Conservation (phyloP, 768 basidiomycete species). For the Lactifluus rugatus region DNA sequence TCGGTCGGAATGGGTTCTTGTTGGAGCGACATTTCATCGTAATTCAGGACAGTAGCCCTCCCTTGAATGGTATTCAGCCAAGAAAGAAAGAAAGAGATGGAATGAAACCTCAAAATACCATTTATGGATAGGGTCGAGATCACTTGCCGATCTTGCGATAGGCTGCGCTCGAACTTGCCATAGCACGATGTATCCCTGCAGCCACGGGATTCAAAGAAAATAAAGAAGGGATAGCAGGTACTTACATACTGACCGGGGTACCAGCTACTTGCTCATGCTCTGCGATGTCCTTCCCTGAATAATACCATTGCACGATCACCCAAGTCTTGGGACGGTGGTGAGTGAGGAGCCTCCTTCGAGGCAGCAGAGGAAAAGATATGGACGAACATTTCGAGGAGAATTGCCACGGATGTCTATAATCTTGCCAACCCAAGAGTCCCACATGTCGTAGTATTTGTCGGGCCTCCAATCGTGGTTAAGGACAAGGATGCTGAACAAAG, state of each 20-base stretch:
- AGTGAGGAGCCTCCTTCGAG: background rate
- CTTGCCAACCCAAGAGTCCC: conserved; percentile 11
- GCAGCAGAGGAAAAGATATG: background rate
- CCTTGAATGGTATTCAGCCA: background rate
- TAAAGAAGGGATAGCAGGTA: background rate
- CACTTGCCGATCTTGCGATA: background rate
- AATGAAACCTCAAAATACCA: background rate
- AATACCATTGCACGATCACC: conserved; percentile 3
- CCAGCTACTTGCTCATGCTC: background rate
- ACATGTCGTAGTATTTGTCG: background rate
- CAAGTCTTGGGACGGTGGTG: background rate
- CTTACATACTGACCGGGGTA: background rate
- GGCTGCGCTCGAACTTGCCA: conserved; percentile 14
- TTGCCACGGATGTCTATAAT: conserved; percentile 8
- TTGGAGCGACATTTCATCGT: background rate
- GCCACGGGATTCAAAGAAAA: background rate
- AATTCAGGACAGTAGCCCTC: background rate
- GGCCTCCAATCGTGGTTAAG: conserved; percentile 6
- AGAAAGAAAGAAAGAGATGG: too few species aligned
- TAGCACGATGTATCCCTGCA: conserved; percentile 1
- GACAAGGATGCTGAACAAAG: background rate
- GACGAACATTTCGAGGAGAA: conserved; percentile 5
- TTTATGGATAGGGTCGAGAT: conserved; percentile 6
- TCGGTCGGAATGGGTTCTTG: conserved; percentile 3
- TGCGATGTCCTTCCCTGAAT: conserved; percentile 8